Evolutionary conservation across 2,329 filamentous ascomycete species (phyloP).

Genomic region (Hirsutella thompsonii): DNA sequence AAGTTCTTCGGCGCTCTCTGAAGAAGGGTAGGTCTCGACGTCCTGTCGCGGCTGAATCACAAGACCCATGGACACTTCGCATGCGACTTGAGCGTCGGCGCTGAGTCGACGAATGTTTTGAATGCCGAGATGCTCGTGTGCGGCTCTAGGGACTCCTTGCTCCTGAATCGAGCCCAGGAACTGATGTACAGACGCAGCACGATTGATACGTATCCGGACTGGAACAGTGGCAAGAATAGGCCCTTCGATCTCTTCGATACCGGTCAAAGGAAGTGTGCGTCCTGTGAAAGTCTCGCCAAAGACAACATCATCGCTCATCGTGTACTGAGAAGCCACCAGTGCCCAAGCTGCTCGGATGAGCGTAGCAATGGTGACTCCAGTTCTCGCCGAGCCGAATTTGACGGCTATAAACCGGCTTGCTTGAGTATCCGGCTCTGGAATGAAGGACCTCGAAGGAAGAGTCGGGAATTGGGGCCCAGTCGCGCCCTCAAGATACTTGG

Average conservation of each 20-base stretch:
- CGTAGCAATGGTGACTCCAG: constrained; percentile 33
- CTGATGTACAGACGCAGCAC: background rate
- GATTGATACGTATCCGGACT: constrained; percentile 19
- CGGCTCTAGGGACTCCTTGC: constrained; percentile 42
- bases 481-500: background rate
- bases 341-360: constrained; percentile 48
- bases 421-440: background rate
- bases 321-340: constrained; percentile 38
- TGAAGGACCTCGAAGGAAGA: background rate
- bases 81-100: background rate
- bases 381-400: background rate
- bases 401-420: background rate
- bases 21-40: no score
- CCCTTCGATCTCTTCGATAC: constrained; percentile 41
- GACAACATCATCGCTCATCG: constrained; percentile 36
- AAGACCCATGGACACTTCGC: no score
- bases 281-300: constrained; percentile 49
- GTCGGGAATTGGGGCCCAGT: background rate
- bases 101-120: constrained; percentile 17
- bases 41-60: no score
- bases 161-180: constrained; percentile 38
- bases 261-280: constrained; percentile 33
- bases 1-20: constrained; percentile 26
- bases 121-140: constrained; percentile 50
- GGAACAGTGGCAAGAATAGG: constrained; percentile 50